Evolutionary conservation across 2,329 filamentous ascomycete species (phyloP).

Genomic region (Trichophaea hybrida): DNA sequence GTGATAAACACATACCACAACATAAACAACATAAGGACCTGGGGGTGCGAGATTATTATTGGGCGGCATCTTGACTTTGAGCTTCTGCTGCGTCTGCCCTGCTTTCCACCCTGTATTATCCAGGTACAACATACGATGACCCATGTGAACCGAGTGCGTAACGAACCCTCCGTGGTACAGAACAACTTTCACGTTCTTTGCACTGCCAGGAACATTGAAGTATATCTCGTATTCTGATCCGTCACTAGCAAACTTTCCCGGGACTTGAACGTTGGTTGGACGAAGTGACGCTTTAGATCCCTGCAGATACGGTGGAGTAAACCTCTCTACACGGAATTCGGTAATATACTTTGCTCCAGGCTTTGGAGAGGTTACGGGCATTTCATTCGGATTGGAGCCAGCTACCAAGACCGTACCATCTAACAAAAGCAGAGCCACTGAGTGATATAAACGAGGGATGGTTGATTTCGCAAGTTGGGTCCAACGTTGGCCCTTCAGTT

Average conservation of each 20-base stretch:
- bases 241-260: slow-evolving; percentile 34
- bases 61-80: slow-evolving; percentile 42
- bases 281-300: slow-evolving; percentile 38
- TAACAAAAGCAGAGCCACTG: slow-evolving; percentile 43
- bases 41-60: slow-evolving; percentile 43
- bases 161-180: slow-evolving; percentile 48
- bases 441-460: slow-evolving; percentile 45
- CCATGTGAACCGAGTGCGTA: slow-evolving; percentile 48
- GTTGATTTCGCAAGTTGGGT: slow-evolving; percentile 32
- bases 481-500: slow-evolving; percentile 39
- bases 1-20: slow-evolving; percentile 31
- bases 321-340: slow-evolving; percentile 48
- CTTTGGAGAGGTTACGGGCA: slow-evolving; percentile 38
- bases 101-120: slow-evolving; percentile 38
- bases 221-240: slow-evolving; percentile 36
- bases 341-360: slow-evolving; percentile 40
- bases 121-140: slow-evolving; percentile 43
- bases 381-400: slow-evolving; percentile 47
- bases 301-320: slow-evolving; percentile 45
- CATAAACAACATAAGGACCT: slow-evolving; percentile 47
- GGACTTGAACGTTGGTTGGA: slow-evolving; percentile 36
- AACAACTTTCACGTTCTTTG: slow-evolving; percentile 36
- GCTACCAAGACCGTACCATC: slow-evolving; percentile 47
- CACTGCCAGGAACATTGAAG: slow-evolving; percentile 35
- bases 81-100: slow-evolving; percentile 33